phyloP scores from a whole-genome alignment of 805 yeast genomes.

The Nakazawaea ishiwadae region DNA sequence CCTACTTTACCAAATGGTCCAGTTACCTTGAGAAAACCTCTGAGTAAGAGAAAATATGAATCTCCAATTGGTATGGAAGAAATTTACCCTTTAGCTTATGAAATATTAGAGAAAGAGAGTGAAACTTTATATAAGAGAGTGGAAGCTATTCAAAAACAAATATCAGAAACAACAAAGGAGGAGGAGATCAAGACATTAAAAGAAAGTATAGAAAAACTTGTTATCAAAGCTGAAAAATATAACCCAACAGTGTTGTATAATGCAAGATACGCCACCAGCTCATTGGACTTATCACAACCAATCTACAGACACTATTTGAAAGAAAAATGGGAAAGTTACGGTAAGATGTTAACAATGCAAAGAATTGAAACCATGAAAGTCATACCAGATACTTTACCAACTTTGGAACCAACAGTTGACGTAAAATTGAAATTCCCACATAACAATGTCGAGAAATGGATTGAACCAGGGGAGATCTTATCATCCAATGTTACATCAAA shows the following conservation, averaged over 20 bases:
- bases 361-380: constrained; percentile 80
- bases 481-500: constrained; percentile 69
- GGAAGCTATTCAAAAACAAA: constrained; percentile 28
- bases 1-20: constrained; percentile 44
- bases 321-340: constrained; percentile 67
- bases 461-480: constrained; percentile 73
- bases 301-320: constrained; percentile 70
- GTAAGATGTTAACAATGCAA: constrained; percentile 82
- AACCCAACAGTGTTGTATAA: constrained; percentile 87
- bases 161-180: constrained; percentile 14
- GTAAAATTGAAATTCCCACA: constrained; percentile 74
- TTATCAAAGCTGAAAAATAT: constrained; percentile 58
- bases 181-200: constrained; percentile 20
- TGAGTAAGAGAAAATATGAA: constrained; percentile 47
- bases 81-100: constrained; percentile 67
- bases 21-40: constrained; percentile 38
- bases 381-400: constrained; percentile 92
- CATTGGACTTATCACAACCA: constrained; percentile 66
- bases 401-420: constrained; percentile 75
- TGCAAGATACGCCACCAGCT: constrained; percentile 39
- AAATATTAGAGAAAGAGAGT: constrained; percentile 46
- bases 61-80: constrained; percentile 69
- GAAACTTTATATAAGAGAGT: constrained; percentile 33
- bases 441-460: constrained; percentile 58
- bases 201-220: constrained; percentile 24